phyloP scores from a whole-genome alignment of 257 asterid species.

The Salvia rosmarinus region DNA sequence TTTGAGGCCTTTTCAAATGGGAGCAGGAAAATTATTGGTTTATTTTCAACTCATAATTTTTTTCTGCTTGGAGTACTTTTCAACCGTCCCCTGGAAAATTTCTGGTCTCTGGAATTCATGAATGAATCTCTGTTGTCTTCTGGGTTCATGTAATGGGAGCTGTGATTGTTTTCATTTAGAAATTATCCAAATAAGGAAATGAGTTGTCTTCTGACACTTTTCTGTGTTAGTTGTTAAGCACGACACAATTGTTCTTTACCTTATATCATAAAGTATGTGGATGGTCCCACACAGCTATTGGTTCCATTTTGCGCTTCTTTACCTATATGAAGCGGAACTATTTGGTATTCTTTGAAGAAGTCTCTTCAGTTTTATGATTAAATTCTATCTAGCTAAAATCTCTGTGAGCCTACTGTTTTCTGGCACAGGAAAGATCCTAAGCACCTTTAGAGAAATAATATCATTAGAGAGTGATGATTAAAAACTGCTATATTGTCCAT shows the following conservation, averaged over 20 bases:
- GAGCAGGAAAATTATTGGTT: too few species aligned
- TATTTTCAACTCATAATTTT: not conserved
- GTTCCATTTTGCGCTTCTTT: not conserved
- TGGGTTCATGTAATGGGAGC: not conserved
- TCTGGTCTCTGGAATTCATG: not conserved
- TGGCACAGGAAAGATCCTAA: not conserved
- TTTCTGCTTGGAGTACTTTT: not conserved
- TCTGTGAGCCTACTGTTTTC: not conserved
- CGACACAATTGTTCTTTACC: not conserved
- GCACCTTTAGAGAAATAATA: slow-evolving; percentile 19
- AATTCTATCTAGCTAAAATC: too few species aligned
- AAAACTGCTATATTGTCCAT: not conserved
- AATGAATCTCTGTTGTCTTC: not conserved
- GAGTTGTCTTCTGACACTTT: not conserved
- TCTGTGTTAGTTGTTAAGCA: not conserved
- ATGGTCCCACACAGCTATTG: not conserved
- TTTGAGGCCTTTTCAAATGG: too few species aligned
- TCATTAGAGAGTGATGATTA: slow-evolving; percentile 2
- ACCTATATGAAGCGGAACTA: not conserved
- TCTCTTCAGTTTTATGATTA: not conserved
- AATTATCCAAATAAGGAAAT: not conserved
- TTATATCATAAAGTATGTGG: not conserved
- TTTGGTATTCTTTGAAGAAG: not conserved
- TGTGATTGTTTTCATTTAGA: not conserved
- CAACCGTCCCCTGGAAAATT: not conserved